Evolutionary conservation across 1,284 basidiomycete genomes (phyloP).

Genomic region (Fomitopsis pinicola): DNA sequence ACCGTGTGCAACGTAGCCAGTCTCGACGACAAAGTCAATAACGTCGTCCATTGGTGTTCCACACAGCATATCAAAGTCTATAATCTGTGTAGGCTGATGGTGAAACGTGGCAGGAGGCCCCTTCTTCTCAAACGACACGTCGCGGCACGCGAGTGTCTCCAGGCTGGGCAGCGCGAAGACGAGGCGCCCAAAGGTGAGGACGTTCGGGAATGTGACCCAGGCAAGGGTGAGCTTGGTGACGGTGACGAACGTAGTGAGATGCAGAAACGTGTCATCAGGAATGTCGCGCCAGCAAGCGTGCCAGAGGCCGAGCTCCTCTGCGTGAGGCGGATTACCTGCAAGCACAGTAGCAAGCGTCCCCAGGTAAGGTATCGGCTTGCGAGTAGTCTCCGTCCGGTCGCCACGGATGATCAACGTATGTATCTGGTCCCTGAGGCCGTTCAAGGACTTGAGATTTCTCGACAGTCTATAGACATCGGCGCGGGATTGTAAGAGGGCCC

Average conservation of each 20-base stretch:
- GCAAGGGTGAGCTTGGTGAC: background rate
- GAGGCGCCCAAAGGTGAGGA: background rate
- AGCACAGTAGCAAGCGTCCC: background rate
- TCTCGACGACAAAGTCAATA: background rate
- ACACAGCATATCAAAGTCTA: background rate
- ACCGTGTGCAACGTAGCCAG: background rate
- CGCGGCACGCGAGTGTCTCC: background rate
- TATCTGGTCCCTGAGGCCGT: background rate
- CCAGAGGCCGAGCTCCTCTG: background rate
- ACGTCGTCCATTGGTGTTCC: background rate
- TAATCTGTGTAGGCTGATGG: background rate
- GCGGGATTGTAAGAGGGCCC: background rate
- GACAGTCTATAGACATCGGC: background rate
- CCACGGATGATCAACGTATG: background rate
- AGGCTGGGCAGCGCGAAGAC: background rate
- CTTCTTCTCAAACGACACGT: background rate
- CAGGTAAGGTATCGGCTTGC: background rate
- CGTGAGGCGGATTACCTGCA: background rate
- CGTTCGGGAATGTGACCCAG: background rate
- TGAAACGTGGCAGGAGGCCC: background rate
- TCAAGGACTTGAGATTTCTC: background rate
- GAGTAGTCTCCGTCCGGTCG: background rate
- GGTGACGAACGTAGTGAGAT: background rate
- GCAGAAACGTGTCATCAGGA: background rate
- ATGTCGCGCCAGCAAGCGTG: background rate